Percentiles rank a stretch among this genome's conserved stretches.
These are phyloP conservation scores for Chytriomyces hyalinus DNA, from an alignment of 192 early-diverging fungal species.

Conservation along the genomic window DNA sequence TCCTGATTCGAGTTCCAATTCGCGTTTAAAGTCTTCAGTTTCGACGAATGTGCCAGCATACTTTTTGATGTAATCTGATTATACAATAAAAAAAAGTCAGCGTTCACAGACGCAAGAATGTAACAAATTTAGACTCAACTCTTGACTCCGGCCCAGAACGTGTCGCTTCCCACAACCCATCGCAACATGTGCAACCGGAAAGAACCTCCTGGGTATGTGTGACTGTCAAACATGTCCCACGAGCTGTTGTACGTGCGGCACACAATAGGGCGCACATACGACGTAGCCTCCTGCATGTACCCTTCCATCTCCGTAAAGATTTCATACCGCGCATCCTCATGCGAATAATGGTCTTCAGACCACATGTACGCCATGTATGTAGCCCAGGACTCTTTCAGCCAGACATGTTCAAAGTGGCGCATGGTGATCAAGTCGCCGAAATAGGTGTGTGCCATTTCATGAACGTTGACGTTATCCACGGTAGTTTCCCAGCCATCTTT, in stretches of 20 bases:
- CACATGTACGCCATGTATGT: constrained; percentile 49
- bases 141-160: constrained; percentile 57
- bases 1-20: constrained; percentile 79
- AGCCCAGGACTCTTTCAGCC: constrained; percentile 66
- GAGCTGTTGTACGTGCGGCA: constrained; percentile 52
- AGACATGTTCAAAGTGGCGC: constrained; percentile 64
- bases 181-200: constrained; percentile 61
- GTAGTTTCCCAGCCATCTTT: constrained; percentile 31
- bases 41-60: constrained; percentile 50
- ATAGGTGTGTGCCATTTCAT: constrained; percentile 65
- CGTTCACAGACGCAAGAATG: background rate
- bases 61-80: constrained; percentile 47
- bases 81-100: background rate
- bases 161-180: constrained; percentile 48
- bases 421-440: constrained; percentile 64
- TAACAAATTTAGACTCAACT: constrained; percentile 30
- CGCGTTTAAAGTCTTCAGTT: constrained; percentile 68
- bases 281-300: constrained; percentile 38
- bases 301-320: constrained; percentile 38
- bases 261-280: constrained; percentile 56
- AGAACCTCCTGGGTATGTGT: constrained; percentile 61
- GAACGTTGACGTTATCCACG: constrained; percentile 52
- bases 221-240: constrained; percentile 61
- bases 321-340: constrained; percentile 45
- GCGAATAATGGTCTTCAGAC: constrained; percentile 44